phyloP scores from a whole-genome alignment of 2,329 filamentous ascomycete genomes.

The Colletotrichum agaves region DNA sequence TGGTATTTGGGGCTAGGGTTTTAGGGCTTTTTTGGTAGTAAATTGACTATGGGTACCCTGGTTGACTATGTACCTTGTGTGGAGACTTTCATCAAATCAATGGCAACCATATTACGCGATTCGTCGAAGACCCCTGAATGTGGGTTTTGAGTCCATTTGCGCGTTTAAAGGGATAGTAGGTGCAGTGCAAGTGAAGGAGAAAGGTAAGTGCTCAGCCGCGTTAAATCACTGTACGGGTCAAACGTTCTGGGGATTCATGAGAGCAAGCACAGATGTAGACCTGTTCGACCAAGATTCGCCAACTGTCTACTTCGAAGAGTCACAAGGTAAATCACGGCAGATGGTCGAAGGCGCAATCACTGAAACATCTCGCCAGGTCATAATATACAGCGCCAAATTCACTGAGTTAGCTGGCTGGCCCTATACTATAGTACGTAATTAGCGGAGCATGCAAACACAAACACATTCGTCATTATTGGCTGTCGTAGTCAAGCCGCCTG shows the following conservation, averaged over 20 bases:
- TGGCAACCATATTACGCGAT: too few species aligned
- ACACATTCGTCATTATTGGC: slow-evolving; percentile 25
- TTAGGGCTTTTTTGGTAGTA: too few species aligned
- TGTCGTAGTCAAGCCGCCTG: background rate
- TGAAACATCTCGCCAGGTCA: background rate
- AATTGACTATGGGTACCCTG: too few species aligned
- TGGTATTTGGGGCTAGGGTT: too few species aligned
- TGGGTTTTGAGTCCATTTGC: too few species aligned
- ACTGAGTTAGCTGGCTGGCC: background rate
- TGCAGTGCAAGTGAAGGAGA: background rate
- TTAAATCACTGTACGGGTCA: background rate
- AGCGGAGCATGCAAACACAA: slow-evolving; percentile 15
- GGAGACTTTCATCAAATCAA: too few species aligned
- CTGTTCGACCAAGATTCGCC: background rate
- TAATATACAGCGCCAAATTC: slow-evolving; percentile 2
- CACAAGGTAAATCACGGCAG: slow-evolving; percentile 17
- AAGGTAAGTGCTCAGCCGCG: background rate
- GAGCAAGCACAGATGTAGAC: background rate
- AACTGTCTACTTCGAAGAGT: slow-evolving; percentile 9
- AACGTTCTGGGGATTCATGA: background rate
- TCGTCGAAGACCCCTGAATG: too few species aligned
- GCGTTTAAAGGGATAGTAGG: too few species aligned
- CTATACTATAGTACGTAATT: background rate
- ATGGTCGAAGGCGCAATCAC: slow-evolving; percentile 16
- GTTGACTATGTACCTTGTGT: too few species aligned